Evolutionary conservation across 345 rosid genomes (phyloP).

Genomic region (Eucalyptus lansdowneana): DNA sequence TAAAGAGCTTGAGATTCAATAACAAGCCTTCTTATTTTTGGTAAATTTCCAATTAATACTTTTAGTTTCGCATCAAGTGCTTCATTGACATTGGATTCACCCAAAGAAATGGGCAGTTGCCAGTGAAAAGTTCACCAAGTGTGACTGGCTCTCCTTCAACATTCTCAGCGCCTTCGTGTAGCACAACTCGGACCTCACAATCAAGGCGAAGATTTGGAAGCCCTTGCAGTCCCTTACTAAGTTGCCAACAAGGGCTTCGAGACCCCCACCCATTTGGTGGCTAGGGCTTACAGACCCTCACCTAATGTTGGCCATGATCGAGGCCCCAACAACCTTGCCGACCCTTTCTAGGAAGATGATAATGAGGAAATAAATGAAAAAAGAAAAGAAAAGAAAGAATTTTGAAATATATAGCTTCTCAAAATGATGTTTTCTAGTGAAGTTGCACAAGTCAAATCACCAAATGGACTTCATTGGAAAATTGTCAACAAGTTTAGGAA

Average conservation of each 20-base stretch:
- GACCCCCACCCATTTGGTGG: neutral
- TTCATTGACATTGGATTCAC: neutral
- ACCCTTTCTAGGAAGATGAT: neutral
- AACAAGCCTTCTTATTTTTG: neutral
- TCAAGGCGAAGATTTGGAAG: neutral
- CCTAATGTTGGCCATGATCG: neutral
- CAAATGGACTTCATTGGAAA: no score
- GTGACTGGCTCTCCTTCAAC: neutral
- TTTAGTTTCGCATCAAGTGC: neutral
- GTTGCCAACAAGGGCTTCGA: neutral
- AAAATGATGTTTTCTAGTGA: neutral
- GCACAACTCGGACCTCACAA: neutral
- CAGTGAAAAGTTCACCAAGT: neutral
- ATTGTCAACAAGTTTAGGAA: no score
- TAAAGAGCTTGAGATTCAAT: neutral
- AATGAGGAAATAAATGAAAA: neutral
- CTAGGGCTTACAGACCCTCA: neutral
- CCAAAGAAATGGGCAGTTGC: neutral
- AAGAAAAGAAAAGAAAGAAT: fast-evolving
- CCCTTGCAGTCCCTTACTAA: neutral
- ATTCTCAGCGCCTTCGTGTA: neutral
- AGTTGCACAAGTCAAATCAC: neutral
- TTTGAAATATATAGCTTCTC: neutral
- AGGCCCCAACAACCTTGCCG: neutral
- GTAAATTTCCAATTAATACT: neutral